Evolutionary conservation across 768 basidiomycete species (phyloP).

Genomic region (Tulasnella sp.): DNA sequence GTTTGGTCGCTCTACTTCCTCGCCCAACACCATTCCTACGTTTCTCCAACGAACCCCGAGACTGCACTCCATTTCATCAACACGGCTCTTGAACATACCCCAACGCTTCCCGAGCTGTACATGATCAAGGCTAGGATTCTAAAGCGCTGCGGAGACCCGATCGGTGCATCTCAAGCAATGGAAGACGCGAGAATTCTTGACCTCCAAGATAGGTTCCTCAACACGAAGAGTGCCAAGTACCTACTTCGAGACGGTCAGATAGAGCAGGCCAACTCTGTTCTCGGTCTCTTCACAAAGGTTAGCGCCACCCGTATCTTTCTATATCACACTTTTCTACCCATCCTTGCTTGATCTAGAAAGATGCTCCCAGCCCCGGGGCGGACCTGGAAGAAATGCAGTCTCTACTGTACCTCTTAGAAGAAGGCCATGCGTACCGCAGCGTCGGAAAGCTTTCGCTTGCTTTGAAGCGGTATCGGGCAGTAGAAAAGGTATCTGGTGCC

Average conservation of each 20-base stretch:
- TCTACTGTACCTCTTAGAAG: constrained; percentile 76
- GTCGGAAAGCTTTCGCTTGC: constrained; percentile 69
- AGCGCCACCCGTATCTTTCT: constrained; percentile 32
- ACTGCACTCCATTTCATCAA: constrained; percentile 62
- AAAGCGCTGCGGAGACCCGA: constrained; percentile 78
- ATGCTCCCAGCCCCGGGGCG: constrained; percentile 61
- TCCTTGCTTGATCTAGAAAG: constrained; percentile 58
- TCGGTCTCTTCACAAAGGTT: constrained; percentile 92
- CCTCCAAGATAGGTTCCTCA: constrained; percentile 91
- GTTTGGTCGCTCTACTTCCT: constrained; percentile 96
- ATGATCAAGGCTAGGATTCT: constrained; percentile 77
- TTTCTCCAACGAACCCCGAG: constrained; percentile 40
- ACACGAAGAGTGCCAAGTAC: constrained; percentile 92
- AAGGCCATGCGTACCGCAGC: constrained; percentile 66
- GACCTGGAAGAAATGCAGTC: constrained; percentile 98
- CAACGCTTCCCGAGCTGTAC: constrained; percentile 86
- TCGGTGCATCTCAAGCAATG: constrained; percentile 67
- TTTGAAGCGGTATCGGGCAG: constrained; percentile 75
- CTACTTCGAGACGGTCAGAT: constrained; percentile 75
- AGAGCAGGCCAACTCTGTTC: constrained; percentile 65
- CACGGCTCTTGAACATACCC: constrained; percentile 74
- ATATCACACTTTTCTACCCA: neutral
- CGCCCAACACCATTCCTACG: constrained; percentile 72
- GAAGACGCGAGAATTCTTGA: constrained; percentile 83
- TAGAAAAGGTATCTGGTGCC: constrained; percentile 57